Percentiles rank a stretch among this genome's conserved stretches.
These are phyloP conservation scores for Asterochloris sp. DNA, from an alignment of 139 green algal genomes.

Conservation along the genomic window DNA sequence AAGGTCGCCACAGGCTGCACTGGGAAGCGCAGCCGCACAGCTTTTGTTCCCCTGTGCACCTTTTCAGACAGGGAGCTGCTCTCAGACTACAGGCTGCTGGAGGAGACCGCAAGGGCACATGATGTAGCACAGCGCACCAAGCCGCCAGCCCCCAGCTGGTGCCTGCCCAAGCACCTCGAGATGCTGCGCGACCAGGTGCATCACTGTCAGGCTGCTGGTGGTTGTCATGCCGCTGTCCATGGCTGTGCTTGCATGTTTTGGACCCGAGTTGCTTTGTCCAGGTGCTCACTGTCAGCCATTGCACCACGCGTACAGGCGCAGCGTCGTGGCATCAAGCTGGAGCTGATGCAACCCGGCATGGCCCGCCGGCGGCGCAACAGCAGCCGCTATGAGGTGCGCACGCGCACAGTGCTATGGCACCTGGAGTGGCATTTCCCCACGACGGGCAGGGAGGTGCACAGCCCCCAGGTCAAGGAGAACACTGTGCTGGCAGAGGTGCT, in stretches of 20 bases:
- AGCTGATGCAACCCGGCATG: conserved; percentile 51
- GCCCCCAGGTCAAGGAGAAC: conserved; percentile 27
- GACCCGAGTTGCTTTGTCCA: not conserved
- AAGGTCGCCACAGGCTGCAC: conserved; percentile 59
- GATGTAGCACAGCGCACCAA: conserved; percentile 45
- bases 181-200: conserved; percentile 44
- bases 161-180: conserved; percentile 33
- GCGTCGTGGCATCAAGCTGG: conserved; percentile 24
- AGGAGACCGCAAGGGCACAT: conserved; percentile 43
- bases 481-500: conserved; percentile 27
- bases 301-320: not conserved
- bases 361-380: conserved; percentile 46
- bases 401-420: conserved; percentile 50
- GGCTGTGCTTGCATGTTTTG: not conserved
- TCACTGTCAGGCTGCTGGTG: not conserved
- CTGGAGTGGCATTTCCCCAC: conserved; percentile 58
- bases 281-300: not conserved
- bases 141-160: conserved; percentile 40
- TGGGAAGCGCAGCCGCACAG: conserved; percentile 61
- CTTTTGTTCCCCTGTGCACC: conserved; percentile 35
- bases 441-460: not conserved
- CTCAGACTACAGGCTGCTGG: conserved; percentile 59
- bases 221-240: not conserved
- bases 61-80: conserved; percentile 46
- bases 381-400: conserved; percentile 45